Percentiles rank a stretch among this genome's conserved stretches.
Conservation (phyloP, 202 grass and related monocot species). For the Hordeum pubiflorum region DNA sequence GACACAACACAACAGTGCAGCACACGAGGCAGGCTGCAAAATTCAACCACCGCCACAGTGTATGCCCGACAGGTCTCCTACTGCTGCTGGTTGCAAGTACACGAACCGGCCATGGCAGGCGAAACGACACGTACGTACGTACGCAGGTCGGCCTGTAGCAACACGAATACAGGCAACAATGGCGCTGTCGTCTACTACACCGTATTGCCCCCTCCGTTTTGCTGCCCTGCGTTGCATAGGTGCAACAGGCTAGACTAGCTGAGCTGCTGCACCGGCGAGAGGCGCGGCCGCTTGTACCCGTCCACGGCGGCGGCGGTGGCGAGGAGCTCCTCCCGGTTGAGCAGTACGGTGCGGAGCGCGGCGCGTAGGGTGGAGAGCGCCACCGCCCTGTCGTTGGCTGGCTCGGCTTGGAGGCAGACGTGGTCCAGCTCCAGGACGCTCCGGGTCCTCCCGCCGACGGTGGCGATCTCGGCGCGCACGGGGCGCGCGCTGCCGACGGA, state of each 20-base stretch:
- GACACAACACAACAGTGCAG: background rate
- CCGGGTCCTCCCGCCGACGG: conserved; percentile 60
- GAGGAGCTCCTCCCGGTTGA: conserved; percentile 43
- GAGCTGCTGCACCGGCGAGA: conserved; percentile 19
- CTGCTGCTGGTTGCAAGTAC: background rate
- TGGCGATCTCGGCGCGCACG: conserved; percentile 74
- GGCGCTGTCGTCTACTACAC: background rate
- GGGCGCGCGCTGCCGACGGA: conserved; percentile 50
- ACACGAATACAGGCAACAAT: background rate
- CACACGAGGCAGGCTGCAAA: background rate
- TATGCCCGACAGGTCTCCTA: conserved; percentile 10
- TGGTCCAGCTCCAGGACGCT: conserved; percentile 74
- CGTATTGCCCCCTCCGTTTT: background rate
- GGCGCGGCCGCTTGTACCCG: conserved; percentile 48
- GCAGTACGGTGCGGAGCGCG: conserved; percentile 58
- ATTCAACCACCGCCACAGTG: background rate
- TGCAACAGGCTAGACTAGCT: background rate
- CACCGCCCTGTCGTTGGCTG: background rate
- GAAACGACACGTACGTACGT: background rate
- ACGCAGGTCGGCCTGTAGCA: background rate
- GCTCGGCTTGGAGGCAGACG: background rate
- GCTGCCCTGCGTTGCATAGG: background rate
- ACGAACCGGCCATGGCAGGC: background rate
- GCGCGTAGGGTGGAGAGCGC: conserved; percentile 48
- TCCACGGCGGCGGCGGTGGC: conserved; percentile 18